Percentiles rank a stretch among this genome's conserved stretches.
Evolutionary conservation across 192 early-diverging fungal species (phyloP).

Genomic region (Gonapodya sp.): DNA sequence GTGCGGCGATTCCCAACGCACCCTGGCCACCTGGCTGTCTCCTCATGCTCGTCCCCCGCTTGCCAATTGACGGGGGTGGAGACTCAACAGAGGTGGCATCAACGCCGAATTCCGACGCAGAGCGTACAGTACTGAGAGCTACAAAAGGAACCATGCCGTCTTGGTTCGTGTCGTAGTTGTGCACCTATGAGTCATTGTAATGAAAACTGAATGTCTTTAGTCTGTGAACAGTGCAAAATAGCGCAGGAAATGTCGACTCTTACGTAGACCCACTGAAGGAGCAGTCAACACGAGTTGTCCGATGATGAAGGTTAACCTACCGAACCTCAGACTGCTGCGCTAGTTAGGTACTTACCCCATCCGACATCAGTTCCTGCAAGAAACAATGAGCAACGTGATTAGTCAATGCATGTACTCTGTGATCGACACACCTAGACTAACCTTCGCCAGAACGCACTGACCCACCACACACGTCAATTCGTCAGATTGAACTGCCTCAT

Average conservation of each 20-base stretch:
- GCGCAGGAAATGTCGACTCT: neutral
- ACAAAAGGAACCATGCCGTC: neutral
- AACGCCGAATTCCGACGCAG: neutral
- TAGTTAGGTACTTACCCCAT: neutral
- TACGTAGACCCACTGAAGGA: neutral
- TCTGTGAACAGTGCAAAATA: no score
- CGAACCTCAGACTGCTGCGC: no score
- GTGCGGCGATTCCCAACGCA: no score
- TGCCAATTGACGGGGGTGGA: neutral
- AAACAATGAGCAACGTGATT: neutral
- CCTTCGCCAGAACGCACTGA: neutral
- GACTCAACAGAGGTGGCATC: no score
- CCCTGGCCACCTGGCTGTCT: no score
- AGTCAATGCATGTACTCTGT: neutral
- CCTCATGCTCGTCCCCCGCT: neutral
- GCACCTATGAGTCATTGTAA: neutral
- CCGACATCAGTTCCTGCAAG: neutral
- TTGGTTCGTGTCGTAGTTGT: neutral
- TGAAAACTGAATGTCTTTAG: neutral
- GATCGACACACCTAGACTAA: neutral
- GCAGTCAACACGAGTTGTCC: no score
- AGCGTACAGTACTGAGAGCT: neutral
- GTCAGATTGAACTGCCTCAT: neutral
- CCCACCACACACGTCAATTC: neutral
- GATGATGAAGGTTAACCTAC: no score